Evolutionary conservation across 495 filamentous ascomycete genomes (phyloP).

Genomic region (Echria macrotheca): DNA sequence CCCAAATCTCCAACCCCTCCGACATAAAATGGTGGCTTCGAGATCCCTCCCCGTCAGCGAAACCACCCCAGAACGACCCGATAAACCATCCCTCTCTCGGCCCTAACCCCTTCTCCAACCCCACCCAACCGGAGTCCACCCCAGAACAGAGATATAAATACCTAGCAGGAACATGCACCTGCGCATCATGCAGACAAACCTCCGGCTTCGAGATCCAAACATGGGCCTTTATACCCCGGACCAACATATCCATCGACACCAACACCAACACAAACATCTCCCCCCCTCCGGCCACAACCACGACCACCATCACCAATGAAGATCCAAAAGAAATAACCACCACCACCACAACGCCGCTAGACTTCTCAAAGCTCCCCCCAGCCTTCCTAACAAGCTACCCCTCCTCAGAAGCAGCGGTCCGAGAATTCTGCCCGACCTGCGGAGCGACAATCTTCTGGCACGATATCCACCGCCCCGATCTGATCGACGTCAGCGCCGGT

Average conservation of each 20-base stretch:
- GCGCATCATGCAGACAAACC: constrained; percentile 54
- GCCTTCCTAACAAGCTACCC: constrained; percentile 43
- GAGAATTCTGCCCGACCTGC: constrained; percentile 61
- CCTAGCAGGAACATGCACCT: constrained; percentile 61
- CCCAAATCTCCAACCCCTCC: constrained; percentile 36
- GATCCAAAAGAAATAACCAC: no score
- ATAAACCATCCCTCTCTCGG: not conserved
- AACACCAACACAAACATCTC: no score
- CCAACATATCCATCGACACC: no score
- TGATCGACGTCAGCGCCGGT: constrained; percentile 65
- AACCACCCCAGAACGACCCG: not conserved
- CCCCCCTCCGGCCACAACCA: no score
- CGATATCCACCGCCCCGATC: constrained; percentile 44
- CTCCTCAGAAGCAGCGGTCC: constrained; percentile 48
- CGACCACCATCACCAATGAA: no score
- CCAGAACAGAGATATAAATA: no score
- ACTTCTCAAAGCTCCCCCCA: constrained; percentile 39
- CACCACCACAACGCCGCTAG: constrained; percentile 22
- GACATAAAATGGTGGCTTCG: constrained; percentile 35
- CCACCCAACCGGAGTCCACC: no score
- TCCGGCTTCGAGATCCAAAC: constrained; percentile 63
- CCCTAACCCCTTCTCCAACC: no score
- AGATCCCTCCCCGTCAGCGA: constrained; percentile 17
- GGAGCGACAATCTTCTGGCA: constrained; percentile 67
- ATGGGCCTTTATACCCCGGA: constrained; percentile 63